Evolutionary conservation across 2,329 filamentous ascomycete genomes (phyloP), one percentile per base, ranked within the genome.

Genomic region (Parasarocladium wereldwijsianum): DNA sequence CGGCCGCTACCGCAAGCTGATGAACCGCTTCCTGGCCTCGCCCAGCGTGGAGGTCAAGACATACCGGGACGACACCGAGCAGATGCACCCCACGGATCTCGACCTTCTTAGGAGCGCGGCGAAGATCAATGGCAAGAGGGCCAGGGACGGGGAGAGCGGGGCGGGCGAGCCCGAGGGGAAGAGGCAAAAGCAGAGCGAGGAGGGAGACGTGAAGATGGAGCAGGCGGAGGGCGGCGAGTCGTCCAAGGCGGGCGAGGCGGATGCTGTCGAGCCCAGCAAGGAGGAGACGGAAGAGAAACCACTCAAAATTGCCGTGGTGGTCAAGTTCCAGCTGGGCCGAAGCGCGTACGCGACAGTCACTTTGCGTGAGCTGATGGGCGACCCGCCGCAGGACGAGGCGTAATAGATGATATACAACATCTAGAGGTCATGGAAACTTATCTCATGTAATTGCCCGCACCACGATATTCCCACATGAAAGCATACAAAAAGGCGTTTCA

Each of bases 341-440:
- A 85, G 80, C 45, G 78, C 83, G 45, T 92, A 92, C 55, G 83
- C 83, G 0, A 92, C 83, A 1, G 82, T 92, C 62, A 79, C 80
- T 9, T 49, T 92, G 39, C 60, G 83, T 31, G 83, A 92, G 54
- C 53, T 92, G 37, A 85, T 83, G 62, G 57, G 58, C n/a, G 52
- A 58, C 15, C 40, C 46, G 11, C 45, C 45, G 6, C 46, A 52
- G 30, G 40, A 40, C 22, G 34, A 38, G 13, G 24, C 19, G n/a
- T n/a, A n/a, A n/a, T n/a, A n/a, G n/a, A n/a, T n/a, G n/a, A n/a
- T n/a, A n/a, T n/a, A n/a, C n/a, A n/a, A n/a, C n/a, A n/a, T n/a
- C n/a, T n/a, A n/a, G n/a, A n/a, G n/a, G n/a, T n/a, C n/a, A n/a
- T n/a, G n/a, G n/a, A n/a, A n/a, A n/a, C n/a, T n/a, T n/a, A n/a